Evolutionary conservation across 257 asterid species (phyloP).

Genomic region (Misopates orontium): DNA sequence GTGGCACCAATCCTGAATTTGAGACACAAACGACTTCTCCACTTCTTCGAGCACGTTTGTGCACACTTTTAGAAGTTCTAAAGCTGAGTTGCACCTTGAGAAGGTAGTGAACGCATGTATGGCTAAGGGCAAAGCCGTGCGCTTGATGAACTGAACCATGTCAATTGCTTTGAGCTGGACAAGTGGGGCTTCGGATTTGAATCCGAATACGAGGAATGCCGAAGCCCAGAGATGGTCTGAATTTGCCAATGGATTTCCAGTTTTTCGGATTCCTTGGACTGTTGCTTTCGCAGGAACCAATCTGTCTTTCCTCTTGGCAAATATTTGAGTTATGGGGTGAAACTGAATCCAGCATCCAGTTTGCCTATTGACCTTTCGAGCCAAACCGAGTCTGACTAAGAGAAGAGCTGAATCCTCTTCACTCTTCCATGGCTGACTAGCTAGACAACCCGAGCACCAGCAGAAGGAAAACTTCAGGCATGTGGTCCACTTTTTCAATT

Average conservation of each 20-base stretch:
- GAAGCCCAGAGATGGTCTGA: constrained; percentile 79
- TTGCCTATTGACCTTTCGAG: constrained; percentile 55
- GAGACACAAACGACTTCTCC: constrained; percentile 78
- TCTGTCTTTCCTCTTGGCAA: constrained; percentile 49
- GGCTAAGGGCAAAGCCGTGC: constrained; percentile 69
- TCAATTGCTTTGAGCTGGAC: constrained; percentile 80
- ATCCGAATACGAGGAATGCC: constrained; percentile 79
- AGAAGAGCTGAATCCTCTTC: constrained; percentile 78
- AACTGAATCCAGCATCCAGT: constrained; percentile 78
- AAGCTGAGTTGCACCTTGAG: constrained; percentile 75
- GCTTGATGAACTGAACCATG: constrained; percentile 62
- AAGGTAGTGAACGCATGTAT: constrained; percentile 58
- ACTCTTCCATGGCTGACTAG: constrained; percentile 51
- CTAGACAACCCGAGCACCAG: constrained; percentile 41
- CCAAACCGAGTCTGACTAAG: constrained; percentile 64
- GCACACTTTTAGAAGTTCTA: constrained; percentile 82
- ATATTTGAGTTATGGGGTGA: constrained; percentile 69
- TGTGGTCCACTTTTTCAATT: constrained; percentile 52
- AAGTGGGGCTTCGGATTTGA: constrained; percentile 72
- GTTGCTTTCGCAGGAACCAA: constrained; percentile 54
- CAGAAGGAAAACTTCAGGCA: constrained; percentile 46
- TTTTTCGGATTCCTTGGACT: constrained; percentile 60
- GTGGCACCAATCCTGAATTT: constrained; percentile 78
- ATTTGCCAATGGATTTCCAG: constrained; percentile 42
- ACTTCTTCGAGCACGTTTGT: constrained; percentile 82